Evolutionary conservation across 495 filamentous ascomycete genomes (phyloP), one percentile per base, ranked within the genome.

Genomic region (Chaetomium tenue): DNA sequence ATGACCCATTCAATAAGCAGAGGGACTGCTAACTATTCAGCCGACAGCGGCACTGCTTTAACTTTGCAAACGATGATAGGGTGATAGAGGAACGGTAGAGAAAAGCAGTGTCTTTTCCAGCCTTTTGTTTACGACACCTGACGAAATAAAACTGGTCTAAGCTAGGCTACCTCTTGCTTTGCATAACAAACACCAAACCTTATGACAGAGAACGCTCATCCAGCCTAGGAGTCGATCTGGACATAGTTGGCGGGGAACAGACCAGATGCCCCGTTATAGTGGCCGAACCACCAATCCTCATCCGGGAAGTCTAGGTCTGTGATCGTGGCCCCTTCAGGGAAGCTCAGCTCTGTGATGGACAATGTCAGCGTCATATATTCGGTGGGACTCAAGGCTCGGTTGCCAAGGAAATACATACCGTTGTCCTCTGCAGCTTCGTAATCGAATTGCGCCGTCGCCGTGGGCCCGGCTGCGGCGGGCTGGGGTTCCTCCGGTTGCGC

Each of bases 371-470:
- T 30, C 39, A 59, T n/a, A 1, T 56, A 28, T 40, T 11, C 1
- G 26, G 5, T 12, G 51, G 39, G 46, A 16, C 22, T 42, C 33
- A n/a, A 12, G 16, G 30, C 8, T 25, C 33, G 25, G 23, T 44
- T 18, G 15, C 40, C 12, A 20, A 23, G 23, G 8, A 18, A 16
- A 44, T 33, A 53, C 79, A 68, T 72, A 83, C 80, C 94, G 70
- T 99, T 99, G 63, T 96, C 95, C 74, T 99, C 94, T 0, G 92
- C 92, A 40, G 94, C 94, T 72, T 97, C 93, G 66, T 99, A 99
- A 68, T 99, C 94, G 75, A 96, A 99, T 55, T 93, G 77, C 11
- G 94, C 94, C 13, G 84, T 90, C 5, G 94, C 95, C 23, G 87
- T 91, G 4, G 79, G 80, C 0, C 85, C 86, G 28, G 70, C 72